phyloP scores from a whole-genome alignment of 805 yeast genomes.

The Teunomyces cretensis region DNA sequence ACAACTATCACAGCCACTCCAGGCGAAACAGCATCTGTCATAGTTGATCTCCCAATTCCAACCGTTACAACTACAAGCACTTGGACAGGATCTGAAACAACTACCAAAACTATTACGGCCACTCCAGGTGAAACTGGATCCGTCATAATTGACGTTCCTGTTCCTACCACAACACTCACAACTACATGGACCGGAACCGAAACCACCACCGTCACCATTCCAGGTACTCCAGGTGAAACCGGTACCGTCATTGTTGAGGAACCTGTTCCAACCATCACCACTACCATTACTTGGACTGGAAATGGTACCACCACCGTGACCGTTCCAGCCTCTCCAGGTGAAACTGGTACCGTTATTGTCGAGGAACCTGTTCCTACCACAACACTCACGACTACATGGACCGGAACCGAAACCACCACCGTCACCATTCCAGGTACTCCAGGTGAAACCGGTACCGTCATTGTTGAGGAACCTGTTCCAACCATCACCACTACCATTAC shows the following conservation, averaged over 20 bases:
- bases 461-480: constrained; percentile 16
- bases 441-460: constrained; percentile 10
- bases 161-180: constrained; percentile 12
- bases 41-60: constrained; percentile 12
- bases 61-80: not conserved
- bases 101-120: constrained; percentile 8
- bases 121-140: constrained; percentile 10
- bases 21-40: constrained; percentile 11
- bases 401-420: constrained; percentile 12
- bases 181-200: constrained; percentile 11
- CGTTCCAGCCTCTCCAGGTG: constrained; percentile 11
- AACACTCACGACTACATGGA: constrained; percentile 10
- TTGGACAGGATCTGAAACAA: constrained; percentile 11
- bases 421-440: constrained; percentile 9
- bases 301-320: constrained; percentile 2
- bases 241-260: constrained; percentile 15
- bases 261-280: constrained; percentile 13
- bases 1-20: constrained; percentile 9
- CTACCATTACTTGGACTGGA: constrained; percentile 14
- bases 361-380: constrained; percentile 13
- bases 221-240: constrained; percentile 10
- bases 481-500: constrained; percentile 10
- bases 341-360: constrained; percentile 13
- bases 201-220: constrained; percentile 8
- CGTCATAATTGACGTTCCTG: constrained; percentile 13